Base-by-base conservation (phyloP, 768 basidiomycete genomes). In the Symmetrospora coprosmae region DNA sequence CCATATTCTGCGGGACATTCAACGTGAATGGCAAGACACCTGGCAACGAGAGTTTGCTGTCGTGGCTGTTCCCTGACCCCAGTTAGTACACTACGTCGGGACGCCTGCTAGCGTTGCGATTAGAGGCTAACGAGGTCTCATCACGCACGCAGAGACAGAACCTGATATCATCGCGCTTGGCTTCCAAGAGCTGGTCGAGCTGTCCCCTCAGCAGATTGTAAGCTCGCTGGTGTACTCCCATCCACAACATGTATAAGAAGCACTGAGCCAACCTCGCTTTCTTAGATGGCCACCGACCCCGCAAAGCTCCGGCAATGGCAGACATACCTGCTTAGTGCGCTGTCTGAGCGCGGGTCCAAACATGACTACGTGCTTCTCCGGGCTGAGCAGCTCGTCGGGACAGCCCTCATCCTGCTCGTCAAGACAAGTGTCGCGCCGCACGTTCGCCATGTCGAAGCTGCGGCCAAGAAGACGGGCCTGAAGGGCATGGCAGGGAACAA, bases 301-400 rank as follows among this genome's bases (percentile, higher is more conserved):
- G 66, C 63, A 34, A 67, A 66, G 50, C 60, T 91, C 60, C 83
- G 82, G 2, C 72, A 84, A 52, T 97, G 92, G 90, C 92, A 96
- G 72, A 75, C 75, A 17, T 81, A 79, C 66, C 83, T 96, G 50
- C 74, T 86, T 66, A 82, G 89, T 50, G 82, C 85, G 0, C 78
- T 97, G 38, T 82, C 85, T 50, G 75, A 76, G 46, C 79, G 85
- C 30, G 78, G 80, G 64, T 81, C 83, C 60, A 79, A 79, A 61
- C 76, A 76, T 37, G 80, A 82, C 39, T 97, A 99, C 69, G 79
- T 94, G 30, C 71, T 97, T 37, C 76, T 96, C 19, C 79, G 94
- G 40, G 90, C 88, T 71, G 91, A 92, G 71, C 92, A 97, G 87
- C 78, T 99, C 46, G 94, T 99, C 67, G 94, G 94, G 60, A 92